Conservation (phyloP, 2,329 filamentous ascomycete species). For the Colletotrichum sp. region DNA sequence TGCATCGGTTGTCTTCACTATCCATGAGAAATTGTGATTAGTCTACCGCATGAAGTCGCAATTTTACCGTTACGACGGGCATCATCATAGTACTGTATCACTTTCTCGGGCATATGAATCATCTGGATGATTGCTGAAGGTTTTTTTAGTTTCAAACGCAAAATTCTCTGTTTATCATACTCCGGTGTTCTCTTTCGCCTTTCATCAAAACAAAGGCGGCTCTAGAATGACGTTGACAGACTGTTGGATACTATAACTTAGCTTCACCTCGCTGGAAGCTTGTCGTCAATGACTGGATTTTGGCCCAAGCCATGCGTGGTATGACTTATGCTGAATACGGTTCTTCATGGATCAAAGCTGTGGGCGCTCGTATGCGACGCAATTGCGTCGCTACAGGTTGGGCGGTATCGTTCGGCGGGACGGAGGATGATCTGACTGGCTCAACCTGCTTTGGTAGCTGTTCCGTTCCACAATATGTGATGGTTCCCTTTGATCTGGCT, state of each 20-base stretch:
- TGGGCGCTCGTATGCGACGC: too few species aligned
- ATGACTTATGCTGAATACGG: too few species aligned
- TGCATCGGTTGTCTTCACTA: not conserved
- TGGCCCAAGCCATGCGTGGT: too few species aligned
- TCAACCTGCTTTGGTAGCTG: not conserved
- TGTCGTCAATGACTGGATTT: not conserved
- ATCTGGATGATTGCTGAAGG: not conserved
- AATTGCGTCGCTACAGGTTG: too few species aligned
- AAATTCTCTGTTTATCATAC: not conserved
- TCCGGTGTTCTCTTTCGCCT: not conserved
- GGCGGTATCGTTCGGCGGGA: too few species aligned
- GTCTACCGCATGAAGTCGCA: not conserved
- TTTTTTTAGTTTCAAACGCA: not conserved
- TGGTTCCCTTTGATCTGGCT: not conserved
- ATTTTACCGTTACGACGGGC: not conserved
- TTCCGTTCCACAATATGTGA: not conserved
- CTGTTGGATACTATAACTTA: not conserved
- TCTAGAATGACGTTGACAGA: not conserved
- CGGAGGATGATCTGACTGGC: not conserved
- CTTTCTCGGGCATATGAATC: not conserved
- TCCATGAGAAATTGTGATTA: not conserved
- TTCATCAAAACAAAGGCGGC: not conserved
- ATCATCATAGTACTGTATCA: not conserved
- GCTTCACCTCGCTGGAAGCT: not conserved
- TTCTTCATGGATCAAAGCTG: too few species aligned